Evolutionary conservation across 306 rosid species (phyloP), one percentile per base, ranked within the genome.

Genomic region (Acacia crassicarpa): DNA sequence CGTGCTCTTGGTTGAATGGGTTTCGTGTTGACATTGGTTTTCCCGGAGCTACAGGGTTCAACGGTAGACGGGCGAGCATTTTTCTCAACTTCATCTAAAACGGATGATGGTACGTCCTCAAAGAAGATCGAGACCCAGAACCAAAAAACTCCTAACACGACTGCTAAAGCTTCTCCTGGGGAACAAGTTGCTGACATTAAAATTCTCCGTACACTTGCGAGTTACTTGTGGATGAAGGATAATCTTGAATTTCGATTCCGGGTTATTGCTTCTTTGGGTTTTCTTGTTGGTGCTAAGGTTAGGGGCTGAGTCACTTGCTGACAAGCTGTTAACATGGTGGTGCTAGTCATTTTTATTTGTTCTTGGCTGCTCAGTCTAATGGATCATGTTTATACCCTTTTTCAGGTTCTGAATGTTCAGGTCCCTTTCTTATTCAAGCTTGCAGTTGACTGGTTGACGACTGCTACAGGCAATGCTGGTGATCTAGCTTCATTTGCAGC

Each of bases 361-460:
- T 80, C 68, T 46, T 32, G 40, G 65, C n/a, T 41, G 81, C 76
- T 22, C 7, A 35, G 6, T 68, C 53, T 85, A n/a, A 80, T 79
- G 58, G 70, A 44, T 67, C 10, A 33, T 75, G 70, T 23, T 12
- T 17, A 14, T n/a, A 75, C 65, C 25, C 0, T 80, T 43, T 82
- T 85, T 79, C 90, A 93, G 98, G 94, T 95, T 79, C 81, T 95
- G 90, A 95, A 95, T 88, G 97, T 95, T 81, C 98, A 95, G 85
- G 99, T 95, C 68, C 99, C 99, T 33, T 95, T 95, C 90, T 87
- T 95, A 66, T 95, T 95, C 91, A 95, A 95, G 90, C 93, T 93
- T 49, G 98, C 97, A 25, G 92, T 95, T 40, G 99, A 95, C 84
- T 95, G 94, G 96, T 84, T 95, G 81, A 91, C 93, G 32, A 86